Base-by-base conservation (phyloP, 164 flowering plant genomes). In the Liriodendron chinense region DNA sequence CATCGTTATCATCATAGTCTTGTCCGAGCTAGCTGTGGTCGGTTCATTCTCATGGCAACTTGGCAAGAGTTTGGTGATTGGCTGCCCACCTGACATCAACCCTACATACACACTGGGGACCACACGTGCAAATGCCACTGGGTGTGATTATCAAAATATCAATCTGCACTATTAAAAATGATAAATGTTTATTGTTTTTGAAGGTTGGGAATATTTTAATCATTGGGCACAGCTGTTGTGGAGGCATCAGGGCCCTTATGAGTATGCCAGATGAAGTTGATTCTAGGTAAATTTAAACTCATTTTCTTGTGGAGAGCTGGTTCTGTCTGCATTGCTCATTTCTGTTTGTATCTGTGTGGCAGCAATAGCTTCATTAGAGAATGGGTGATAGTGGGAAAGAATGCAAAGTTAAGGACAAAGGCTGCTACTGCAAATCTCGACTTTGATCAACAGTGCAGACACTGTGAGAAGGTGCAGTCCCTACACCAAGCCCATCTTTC, bases 201-300 rank as follows among this genome's bases (percentile, higher is more conserved):
- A 84, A 96, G 99, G 98, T 96, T 74, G 87, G 85, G 76, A 91
- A 96, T 74, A 85, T 96, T 71, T 78, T 94, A 34, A 89, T 96
- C 48, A 82, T 90, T 80, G 99, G 99, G 61, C 99, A 96, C 80
- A 92, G 96, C 76, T 81, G 96, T 63, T 96, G 99, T 79, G 98
- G 97, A 65, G 99, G 99, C 70, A 96, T 94, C 65, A 89, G 84
- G 68, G 98, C 99, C 47, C 90, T 96, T 16, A 96, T 96, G 97
- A 89, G 95, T 70, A 88, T 94, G 97, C 81, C 82, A 61, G 97
- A 94, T 53, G 92, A 90, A 76, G 86, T 1, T 67, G 82, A 83
- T 76, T 81, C 93, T 71, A 90, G 96, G 97, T 94, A 74, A 61
- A 72, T 65, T 18, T 21, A 47, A 5, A 70, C 26, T 69, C 24